phyloP scores from a whole-genome alignment of 2,329 filamentous ascomycete species.

The Diaporthe velutina region DNA sequence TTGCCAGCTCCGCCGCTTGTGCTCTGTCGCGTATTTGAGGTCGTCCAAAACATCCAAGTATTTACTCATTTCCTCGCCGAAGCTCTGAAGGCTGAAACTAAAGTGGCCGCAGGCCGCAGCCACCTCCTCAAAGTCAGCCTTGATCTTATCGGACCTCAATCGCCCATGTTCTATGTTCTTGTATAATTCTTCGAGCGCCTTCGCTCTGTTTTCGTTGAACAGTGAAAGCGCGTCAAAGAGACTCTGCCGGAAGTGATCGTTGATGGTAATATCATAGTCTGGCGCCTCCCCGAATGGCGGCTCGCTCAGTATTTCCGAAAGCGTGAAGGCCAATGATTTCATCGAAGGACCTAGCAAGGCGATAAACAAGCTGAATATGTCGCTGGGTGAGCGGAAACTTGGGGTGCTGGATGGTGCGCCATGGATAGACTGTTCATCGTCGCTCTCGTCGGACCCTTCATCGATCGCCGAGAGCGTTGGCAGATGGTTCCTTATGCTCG shows the following conservation, averaged over 20 bases:
- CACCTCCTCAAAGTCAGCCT: slow-evolving; percentile 96
- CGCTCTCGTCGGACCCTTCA: slow-evolving; percentile 71
- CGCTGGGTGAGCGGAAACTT: slow-evolving; percentile 73
- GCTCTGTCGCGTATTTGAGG: slow-evolving; percentile 78
- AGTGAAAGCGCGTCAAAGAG: slow-evolving; percentile 83
- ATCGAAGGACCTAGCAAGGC: slow-evolving; percentile 90
- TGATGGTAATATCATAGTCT: slow-evolving; percentile 77
- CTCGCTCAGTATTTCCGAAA: slow-evolving; percentile 90
- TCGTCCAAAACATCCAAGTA: slow-evolving; percentile 90
- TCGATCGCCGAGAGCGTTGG: slow-evolving; percentile 71
- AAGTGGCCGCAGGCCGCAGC: slow-evolving; percentile 98
- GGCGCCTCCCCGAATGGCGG: slow-evolving; percentile 82
- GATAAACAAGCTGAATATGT: slow-evolving; percentile 95
- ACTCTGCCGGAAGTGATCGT: slow-evolving; percentile 84
- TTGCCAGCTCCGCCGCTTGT: slow-evolving; percentile 77
- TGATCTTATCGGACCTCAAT: slow-evolving; percentile 77
- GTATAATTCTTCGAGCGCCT: slow-evolving; percentile 85
- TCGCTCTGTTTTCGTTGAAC: slow-evolving; percentile 81
- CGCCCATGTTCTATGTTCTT: slow-evolving; percentile 80
- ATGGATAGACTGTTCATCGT: slow-evolving; percentile 55
- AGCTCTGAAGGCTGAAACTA: slow-evolving; percentile 89
- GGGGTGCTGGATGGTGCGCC: slow-evolving; percentile 45
- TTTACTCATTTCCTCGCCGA: slow-evolving; percentile 88
- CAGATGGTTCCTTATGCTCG: slow-evolving; percentile 55
- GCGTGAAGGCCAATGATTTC: slow-evolving; percentile 93